Conservation (phyloP, 306 rosid species). For the Arachis hypogaea region DNA sequence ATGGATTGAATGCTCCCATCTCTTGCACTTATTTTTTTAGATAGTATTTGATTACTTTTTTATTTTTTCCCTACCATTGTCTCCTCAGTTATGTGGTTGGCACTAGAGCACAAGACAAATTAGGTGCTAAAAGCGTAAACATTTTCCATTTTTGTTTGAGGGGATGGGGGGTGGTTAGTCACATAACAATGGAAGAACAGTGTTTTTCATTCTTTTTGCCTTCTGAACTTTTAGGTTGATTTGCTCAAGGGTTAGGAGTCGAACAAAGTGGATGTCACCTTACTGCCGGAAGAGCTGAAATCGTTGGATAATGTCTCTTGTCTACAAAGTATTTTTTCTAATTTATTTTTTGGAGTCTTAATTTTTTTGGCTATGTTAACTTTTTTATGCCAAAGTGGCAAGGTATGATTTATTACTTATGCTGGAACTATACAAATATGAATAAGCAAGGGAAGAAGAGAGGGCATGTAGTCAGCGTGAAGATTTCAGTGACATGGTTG, state of each 20-base stretch:
- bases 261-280: constrained; percentile 90
- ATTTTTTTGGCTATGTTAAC: not conserved
- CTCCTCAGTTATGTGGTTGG: constrained; percentile 73
- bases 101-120: constrained; percentile 83
- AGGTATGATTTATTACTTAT: constrained; percentile 22
- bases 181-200: constrained; percentile 4
- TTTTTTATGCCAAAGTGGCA: not conserved
- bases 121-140: constrained; percentile 86
- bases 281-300: constrained; percentile 94
- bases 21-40: constrained; percentile 19
- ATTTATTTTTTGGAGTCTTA: not conserved
- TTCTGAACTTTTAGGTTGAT: constrained; percentile 71
- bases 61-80: not conserved
- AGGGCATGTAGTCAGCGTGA: constrained; percentile 92
- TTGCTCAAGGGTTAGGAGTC: constrained; percentile 91
- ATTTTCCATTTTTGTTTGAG: not conserved
- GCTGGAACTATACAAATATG: constrained; percentile 61
- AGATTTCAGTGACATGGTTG: constrained; percentile 99
- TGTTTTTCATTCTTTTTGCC: constrained; percentile 27
- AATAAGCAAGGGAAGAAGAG: constrained; percentile 99
- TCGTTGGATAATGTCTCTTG: constrained; percentile 82
- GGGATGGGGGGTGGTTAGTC: not conserved
- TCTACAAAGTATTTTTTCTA: constrained; percentile 65
- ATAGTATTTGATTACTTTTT: not conserved
- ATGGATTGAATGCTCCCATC: constrained; percentile 94